Conservation (phyloP, 1,139 yeast genomes). For the Suhomyces wounanorum region DNA sequence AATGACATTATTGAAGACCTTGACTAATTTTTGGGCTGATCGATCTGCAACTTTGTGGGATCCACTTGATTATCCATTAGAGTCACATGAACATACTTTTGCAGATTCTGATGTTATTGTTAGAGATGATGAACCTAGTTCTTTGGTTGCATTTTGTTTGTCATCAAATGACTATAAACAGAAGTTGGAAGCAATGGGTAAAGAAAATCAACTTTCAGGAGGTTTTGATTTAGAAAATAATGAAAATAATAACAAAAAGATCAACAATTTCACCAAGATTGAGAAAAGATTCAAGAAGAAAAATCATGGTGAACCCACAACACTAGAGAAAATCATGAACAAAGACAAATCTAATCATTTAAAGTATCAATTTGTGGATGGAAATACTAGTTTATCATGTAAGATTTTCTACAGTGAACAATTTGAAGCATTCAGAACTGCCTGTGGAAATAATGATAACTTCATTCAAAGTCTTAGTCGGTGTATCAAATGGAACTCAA, state of each 20-base stretch:
- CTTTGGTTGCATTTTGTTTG: constrained; percentile 88
- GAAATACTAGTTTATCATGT: constrained; percentile 80
- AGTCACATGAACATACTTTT: constrained; percentile 83
- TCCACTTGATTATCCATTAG: constrained; percentile 81
- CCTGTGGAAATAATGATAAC: constrained; percentile 75
- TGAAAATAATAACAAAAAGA: constrained; percentile 37
- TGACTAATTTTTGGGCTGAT: constrained; percentile 96
- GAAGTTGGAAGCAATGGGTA: constrained; percentile 51
- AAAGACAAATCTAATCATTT: constrained; percentile 87
- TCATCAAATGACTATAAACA: constrained; percentile 80
- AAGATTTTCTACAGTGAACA: constrained; percentile 95
- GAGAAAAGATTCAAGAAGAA: constrained; percentile 48
- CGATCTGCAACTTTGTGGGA: constrained; percentile 96
- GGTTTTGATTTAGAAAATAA: constrained; percentile 23
- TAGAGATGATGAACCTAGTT: constrained; percentile 95
- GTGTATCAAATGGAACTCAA: constrained; percentile 93
- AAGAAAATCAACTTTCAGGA: constrained; percentile 20
- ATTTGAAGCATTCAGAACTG: constrained; percentile 87
- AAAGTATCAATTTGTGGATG: constrained; percentile 88
- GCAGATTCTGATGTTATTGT: constrained; percentile 93
- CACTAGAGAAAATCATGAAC: constrained; percentile 68
- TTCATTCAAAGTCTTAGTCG: constrained; percentile 89
- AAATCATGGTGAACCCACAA: constrained; percentile 25
- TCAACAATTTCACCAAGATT: constrained; percentile 41
- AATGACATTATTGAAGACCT: constrained; percentile 75